Base-by-base conservation (phyloP, 345 rosid species). In the Citrus hindsii region DNA sequence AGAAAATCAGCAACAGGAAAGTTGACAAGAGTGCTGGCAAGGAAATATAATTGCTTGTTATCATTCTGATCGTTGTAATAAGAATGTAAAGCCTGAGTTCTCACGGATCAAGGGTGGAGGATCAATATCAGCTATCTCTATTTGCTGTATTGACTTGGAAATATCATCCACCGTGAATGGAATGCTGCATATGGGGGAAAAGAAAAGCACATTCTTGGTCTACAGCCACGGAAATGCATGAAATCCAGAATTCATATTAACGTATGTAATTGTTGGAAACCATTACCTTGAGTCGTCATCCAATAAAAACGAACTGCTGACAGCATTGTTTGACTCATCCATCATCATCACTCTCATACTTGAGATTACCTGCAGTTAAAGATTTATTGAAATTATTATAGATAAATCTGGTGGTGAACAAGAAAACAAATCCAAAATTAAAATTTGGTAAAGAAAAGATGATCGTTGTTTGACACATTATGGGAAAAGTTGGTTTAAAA, bases 211-310 rank as follows among this genome's bases (percentile, higher is more conserved):
- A 33, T 48, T 46, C 56, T 74, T 73, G 21, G 35, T 71, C 76
- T 67, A 76, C 12, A 66, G 70, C 30, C 33, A 35, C 1, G n/a
- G 25, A 67, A 33, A 67, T n/a, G 28, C 5, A 53, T 28, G 37
- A 63, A 21, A 68, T 27, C 33, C 35, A 25, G 30, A 66, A 69
- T 28, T 30, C 4, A 14, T 28, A 18, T 9, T 10, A 30, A 66
- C 21, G 13, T 24, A 33, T 38, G 67, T 8, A 22, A 9, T 61
- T 63, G 56, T 6, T 21, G 0, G 62, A 28, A 33, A 69, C 24
- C 42, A 14, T 75, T 88, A 94, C 98, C 98, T 92, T 4, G 98
- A 91, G 79, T 96, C 99, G 27, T 96, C 98, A 55, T 92, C 99
- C 74, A 96, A 80, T 76, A 96, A 84, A 82, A 96, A 94, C 7